Evolutionary conservation across 2,329 filamentous ascomycete genomes (phyloP).

Genomic region (Pyricularia pennisetigena): DNA sequence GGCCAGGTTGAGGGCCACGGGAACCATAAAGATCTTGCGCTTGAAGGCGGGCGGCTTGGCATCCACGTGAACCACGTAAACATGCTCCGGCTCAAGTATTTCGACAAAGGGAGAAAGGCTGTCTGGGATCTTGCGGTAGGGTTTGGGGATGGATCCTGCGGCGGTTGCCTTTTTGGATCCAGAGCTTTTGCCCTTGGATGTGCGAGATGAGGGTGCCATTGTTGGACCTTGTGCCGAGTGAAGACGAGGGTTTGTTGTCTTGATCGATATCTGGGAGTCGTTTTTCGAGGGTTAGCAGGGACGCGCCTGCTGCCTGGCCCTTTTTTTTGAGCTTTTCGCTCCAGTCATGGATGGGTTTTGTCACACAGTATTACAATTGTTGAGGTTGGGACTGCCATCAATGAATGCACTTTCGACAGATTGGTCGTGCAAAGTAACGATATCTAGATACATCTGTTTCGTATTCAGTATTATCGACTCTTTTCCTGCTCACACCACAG

Average conservation of each 20-base stretch:
- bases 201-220: slow-evolving; percentile 1
- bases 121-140: slow-evolving; percentile 58
- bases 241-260: background rate
- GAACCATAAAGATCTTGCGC: slow-evolving; percentile 72
- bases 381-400: background rate
- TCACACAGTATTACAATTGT: background rate
- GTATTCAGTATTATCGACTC: background rate
- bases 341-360: background rate
- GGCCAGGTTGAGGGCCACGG: slow-evolving; percentile 63
- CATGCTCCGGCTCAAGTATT: slow-evolving; percentile 54
- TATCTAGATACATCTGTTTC: background rate
- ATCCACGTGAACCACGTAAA: slow-evolving; percentile 85
- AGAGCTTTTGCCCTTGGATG: slow-evolving; percentile 11
- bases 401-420: background rate
- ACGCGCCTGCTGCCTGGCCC: background rate
- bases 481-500: background rate
- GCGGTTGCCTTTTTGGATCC: slow-evolving; percentile 21
- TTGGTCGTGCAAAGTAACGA: background rate
- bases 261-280: background rate
- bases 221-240: background rate
- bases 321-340: background rate
- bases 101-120: slow-evolving; percentile 56
- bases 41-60: slow-evolving; percentile 60
- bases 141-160: slow-evolving; percentile 38
- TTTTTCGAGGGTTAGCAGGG: background rate